Base-by-base conservation (phyloP, 2,329 filamentous ascomycete species). In the Colletotrichum somersetense region DNA sequence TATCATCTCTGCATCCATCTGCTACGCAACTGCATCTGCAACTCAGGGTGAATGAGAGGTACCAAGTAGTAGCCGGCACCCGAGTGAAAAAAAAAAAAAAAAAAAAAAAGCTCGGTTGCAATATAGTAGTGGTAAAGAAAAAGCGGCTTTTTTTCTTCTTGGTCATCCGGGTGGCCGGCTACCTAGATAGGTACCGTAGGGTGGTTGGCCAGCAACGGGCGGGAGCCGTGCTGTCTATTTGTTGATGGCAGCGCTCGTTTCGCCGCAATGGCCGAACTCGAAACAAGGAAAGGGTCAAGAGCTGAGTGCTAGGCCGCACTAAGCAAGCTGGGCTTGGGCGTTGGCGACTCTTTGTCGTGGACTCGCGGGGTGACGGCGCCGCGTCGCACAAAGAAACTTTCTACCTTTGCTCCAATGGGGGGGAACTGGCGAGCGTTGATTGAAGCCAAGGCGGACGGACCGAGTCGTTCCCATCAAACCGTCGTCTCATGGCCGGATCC, bases 221-320 rank as follows among this genome's bases (percentile, higher is more conserved):
- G 35, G 53, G 40, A n/a, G 35, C 10, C 10, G 46, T 35, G 42
- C 10, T 14, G 53, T 35, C 58, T 72, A 46, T 69, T 64, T 72
- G 69, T 63, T 69, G 66, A 72, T 61, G 53, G 33, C 26, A 18
- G 26, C 55, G 35, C 30, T 63, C 38, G 59, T 64, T 46, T 63
- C 46, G 59, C 61, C 53, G 69, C 44, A 53, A 64, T 33, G 52
- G 69, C 42, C 53, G 69, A 72, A 72, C 66, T 72, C 58, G 69
- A 72, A 64, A 68, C 57, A 68, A 59, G 30, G 59, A 46, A 58
- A 69, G 65, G 65, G 46, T 63, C 35, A 53, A 46, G 53, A 64
- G 69, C 65, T 58, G 69, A 58, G 57, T 14, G 18, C 69, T 40
- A 63, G 56, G 16, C 52, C 40, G 20, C 44, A 44, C 26, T 59